phyloP scores from a whole-genome alignment of 2,329 filamentous ascomycete species.

The Cucurbitaria berberidis region DNA sequence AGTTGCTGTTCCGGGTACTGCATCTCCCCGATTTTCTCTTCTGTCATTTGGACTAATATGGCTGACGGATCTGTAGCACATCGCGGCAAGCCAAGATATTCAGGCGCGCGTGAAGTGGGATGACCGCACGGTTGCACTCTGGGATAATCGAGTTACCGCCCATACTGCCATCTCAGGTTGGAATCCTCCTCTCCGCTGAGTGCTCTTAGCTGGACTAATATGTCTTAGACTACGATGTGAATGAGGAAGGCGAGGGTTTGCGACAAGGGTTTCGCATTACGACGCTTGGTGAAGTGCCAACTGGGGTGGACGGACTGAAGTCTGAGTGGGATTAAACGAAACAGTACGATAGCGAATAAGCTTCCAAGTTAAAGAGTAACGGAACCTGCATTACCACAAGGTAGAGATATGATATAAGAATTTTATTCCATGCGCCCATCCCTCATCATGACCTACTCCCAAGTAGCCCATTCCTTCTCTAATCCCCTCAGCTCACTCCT shows the following conservation, averaged over 20 bases:
- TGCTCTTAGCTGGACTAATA: not conserved
- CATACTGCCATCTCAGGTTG: conserved; percentile 73
- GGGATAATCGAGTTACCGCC: conserved; percentile 79
- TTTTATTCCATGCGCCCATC: not conserved
- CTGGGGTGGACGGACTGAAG: conserved; percentile 24
- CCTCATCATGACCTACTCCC: conserved; percentile 28
- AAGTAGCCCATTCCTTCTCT: conserved; percentile 39
- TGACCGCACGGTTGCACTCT: conserved; percentile 76
- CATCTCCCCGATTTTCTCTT: not conserved
- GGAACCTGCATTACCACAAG: not conserved
- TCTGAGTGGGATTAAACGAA: conserved; percentile 23
- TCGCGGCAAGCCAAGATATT: conserved; percentile 71
- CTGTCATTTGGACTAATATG: conserved; percentile 21
- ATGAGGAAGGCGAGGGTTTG: conserved; percentile 28
- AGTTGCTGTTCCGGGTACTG: conserved; percentile 67
- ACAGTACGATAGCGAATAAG: not conserved
- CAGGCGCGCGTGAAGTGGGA: conserved; percentile 77
- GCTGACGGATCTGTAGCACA: conserved; percentile 59
- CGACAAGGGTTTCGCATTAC: conserved; percentile 36
- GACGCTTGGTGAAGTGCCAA: conserved; percentile 27
- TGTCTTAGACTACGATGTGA: conserved; percentile 66
- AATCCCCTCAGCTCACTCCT: conserved; percentile 32
- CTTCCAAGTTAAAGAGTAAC: not conserved
- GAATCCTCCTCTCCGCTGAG: not conserved
- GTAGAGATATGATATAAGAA: not conserved